These are phyloP conservation scores for Aristolochia fimbriata DNA, from an alignment of 164 flowering plant species.

Conservation along the genomic window DNA sequence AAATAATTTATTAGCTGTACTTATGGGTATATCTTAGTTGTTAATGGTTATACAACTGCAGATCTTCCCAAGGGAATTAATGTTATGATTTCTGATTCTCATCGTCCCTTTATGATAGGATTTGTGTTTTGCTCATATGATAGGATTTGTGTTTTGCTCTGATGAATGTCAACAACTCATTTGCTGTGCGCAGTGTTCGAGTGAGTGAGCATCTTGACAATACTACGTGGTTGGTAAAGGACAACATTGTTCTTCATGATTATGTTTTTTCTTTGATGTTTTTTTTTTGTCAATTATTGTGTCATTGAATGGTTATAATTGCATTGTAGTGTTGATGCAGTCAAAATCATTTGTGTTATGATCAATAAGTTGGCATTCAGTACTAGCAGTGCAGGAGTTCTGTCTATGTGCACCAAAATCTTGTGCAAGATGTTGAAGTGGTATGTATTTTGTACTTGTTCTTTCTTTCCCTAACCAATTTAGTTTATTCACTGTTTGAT, in stretches of 20 bases:
- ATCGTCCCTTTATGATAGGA: constrained; percentile 35
- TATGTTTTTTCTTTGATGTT: no score
- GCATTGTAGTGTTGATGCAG: constrained; percentile 45
- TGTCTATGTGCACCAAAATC: constrained; percentile 61
- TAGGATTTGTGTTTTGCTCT: constrained; percentile 63
- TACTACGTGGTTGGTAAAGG: constrained; percentile 30
- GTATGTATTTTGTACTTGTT: constrained; percentile 21
- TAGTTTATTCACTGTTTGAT: neutral
- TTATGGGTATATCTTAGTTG: neutral
- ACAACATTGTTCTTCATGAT: neutral
- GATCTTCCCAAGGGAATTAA: neutral
- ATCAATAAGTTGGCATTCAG: constrained; percentile 40
- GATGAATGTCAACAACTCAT: constrained; percentile 38
- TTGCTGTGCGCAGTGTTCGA: constrained; percentile 23
- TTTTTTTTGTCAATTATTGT: no score
- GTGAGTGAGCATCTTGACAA: constrained; percentile 26
- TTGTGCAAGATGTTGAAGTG: constrained; percentile 65
- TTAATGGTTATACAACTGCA: neutral
- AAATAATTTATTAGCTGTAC: no score
- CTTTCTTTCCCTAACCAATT: neutral
- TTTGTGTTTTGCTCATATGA: constrained; percentile 50
- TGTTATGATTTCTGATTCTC: neutral
- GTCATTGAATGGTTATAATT: neutral
- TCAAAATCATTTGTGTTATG: constrained; percentile 58
- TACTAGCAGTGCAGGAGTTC: constrained; percentile 30